phyloP scores from a whole-genome alignment of 371 early-diverging fungal species.

The Mucor racemosus region DNA sequence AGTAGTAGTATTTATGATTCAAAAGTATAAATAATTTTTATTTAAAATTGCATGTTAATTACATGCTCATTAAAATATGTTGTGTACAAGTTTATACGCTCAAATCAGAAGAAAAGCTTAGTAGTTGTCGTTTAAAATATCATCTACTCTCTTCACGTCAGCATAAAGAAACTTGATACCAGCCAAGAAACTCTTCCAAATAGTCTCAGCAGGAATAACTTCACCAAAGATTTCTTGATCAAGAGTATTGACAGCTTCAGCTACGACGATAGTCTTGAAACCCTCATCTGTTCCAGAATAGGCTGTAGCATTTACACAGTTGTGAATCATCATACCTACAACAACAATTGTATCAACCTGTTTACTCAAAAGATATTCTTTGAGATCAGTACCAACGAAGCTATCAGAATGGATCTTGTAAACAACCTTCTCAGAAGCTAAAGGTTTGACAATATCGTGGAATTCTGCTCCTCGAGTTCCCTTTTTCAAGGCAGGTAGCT shows the following conservation, averaged over 20 bases:
- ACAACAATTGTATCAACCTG: slow-evolving; percentile 4
- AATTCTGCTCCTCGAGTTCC: slow-evolving; percentile 8
- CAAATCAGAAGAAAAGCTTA: neutral
- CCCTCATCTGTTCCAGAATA: slow-evolving; percentile 15
- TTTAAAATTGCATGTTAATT: too few relatives aligned
- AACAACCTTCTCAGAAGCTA: slow-evolving; percentile 9
- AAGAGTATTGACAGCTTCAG: slow-evolving; percentile 12
- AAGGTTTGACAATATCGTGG: slow-evolving; percentile 9
- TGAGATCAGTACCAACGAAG: slow-evolving; percentile 18
- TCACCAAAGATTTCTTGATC: slow-evolving; percentile 16
- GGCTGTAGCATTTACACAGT: slow-evolving; percentile 21
- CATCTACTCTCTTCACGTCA: neutral
- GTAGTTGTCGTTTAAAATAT: neutral
- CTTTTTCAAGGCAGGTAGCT: neutral
- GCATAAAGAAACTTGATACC: slow-evolving; percentile 15
- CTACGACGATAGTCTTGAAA: slow-evolving; percentile 17
- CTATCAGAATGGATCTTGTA: slow-evolving; percentile 7
- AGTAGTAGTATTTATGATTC: too few relatives aligned
- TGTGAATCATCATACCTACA: slow-evolving; percentile 20
- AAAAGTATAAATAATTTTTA: too few relatives aligned
- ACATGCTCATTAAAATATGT: too few relatives aligned
- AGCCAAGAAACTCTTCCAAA: slow-evolving; percentile 14
- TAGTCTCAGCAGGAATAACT: too few relatives aligned
- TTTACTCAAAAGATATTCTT: slow-evolving; percentile 16
- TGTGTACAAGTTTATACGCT: too few relatives aligned